Conservation (phyloP, 352 stramenopile species). For the Phytophthora tubulina region DNA sequence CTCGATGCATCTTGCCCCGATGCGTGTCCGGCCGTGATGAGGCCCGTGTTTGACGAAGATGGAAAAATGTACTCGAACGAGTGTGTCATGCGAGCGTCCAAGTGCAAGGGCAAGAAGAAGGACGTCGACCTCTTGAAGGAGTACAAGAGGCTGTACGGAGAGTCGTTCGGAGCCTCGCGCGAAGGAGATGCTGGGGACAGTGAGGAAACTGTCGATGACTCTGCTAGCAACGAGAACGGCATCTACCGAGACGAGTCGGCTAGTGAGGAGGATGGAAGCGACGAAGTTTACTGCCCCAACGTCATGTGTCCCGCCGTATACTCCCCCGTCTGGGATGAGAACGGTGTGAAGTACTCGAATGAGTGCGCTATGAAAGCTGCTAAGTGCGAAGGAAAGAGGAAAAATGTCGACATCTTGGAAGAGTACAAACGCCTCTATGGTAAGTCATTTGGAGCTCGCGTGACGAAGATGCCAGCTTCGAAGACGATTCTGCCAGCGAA, state of each 20-base stretch:
- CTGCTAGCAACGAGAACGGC: conserved; percentile 3
- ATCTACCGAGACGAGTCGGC: not conserved
- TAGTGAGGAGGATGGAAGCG: not conserved
- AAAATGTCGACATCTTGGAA: not conserved
- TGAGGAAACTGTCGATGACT: not conserved
- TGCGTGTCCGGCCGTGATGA: conserved; percentile 20
- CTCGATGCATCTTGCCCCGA: conserved; percentile 4
- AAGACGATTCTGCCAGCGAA: not conserved
- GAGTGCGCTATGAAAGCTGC: conserved; percentile 5
- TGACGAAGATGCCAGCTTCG: not conserved
- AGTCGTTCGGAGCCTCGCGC: conserved; percentile 18
- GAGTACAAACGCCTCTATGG: not conserved
- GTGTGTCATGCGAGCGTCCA: conserved; percentile 21
- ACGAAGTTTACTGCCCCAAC: not conserved
- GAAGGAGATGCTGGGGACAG: not conserved
- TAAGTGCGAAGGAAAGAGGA: conserved; percentile 8
- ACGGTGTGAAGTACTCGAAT: conserved; percentile 11
- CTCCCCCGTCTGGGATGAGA: conserved; percentile 6
- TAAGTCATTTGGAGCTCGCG: not conserved
- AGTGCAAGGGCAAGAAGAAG: conserved; percentile 24
- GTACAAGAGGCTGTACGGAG: conserved; percentile 29
- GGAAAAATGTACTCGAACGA: conserved; percentile 25
- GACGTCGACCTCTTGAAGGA: conserved; percentile 9
- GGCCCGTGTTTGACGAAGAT: conserved; percentile 28
- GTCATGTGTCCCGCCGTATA: not conserved